Evolutionary conservation across 768 basidiomycete species (phyloP), one percentile per base, ranked within the genome.

Genomic region (Chlorophyllum brunneum): DNA sequence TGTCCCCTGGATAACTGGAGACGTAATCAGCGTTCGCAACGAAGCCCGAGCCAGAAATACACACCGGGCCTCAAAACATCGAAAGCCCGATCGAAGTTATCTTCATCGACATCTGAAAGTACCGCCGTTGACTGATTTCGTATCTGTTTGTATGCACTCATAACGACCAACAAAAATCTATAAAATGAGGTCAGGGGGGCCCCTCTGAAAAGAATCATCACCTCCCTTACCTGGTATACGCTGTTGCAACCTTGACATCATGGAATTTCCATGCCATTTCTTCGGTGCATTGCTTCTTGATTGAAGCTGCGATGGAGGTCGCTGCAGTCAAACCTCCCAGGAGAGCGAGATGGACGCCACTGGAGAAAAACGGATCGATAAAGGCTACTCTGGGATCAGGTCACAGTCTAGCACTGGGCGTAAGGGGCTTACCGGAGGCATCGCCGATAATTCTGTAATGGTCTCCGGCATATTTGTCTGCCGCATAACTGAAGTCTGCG

Each of bases 301-400:
- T 62, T 1, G 67, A 61, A 2, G 71, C 64, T 23, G 60, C 52
- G 22, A 75, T 67, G 0, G 71, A 62, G 8, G 61, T 41, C 1
- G 73, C 71, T 4, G 73, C 72, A 3, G 70, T 65, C n/a, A 75
- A 63, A 3, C 61, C 71, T n/a, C 68, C 63, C 4, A 64, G 61
- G 36, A 72, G 61, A 4, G 73, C 73, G 15, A 75, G 63, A 58
- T 75, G 73, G 22, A 74, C 68, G 0, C 73, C 73, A 45, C 76
- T 79, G 3, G 82, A 83, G 66, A 84, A 84, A 65, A 83, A 76
- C 0, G 82, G 82, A 56, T 84, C 82, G 50, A 84, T 82, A 60
- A 80, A 82, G 2, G 79, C 79, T 53, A 13, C 29, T 3, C 5
- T 7, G 13, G 13, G 18, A 18, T 31, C n/a, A 39, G 27, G 5